Evolutionary conservation across 169 alveolate genomes (phyloP), one percentile per base, ranked within the genome.

Genomic region (Eimeria maxima): DNA sequence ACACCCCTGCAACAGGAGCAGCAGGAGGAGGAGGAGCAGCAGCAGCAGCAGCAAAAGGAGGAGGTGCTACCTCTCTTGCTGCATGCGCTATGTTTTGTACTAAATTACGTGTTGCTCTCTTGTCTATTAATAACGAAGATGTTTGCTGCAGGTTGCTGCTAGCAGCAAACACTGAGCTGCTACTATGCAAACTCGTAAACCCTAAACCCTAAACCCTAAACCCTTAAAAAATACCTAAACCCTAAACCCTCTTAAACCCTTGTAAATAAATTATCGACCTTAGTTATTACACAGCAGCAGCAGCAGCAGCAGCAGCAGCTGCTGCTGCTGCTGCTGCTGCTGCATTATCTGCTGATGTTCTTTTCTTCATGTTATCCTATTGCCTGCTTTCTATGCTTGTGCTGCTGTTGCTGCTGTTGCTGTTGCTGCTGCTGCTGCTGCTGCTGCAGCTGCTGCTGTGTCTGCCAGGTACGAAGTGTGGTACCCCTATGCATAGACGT

Each of bases 71-170:
- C 4, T 74, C 90, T n/a, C 78, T 74, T 24, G 95, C 89, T 33
- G 95, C 95, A 18, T 78, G 88, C 88, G 88, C 88, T 45, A 29
- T 78, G 33, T 90, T 90, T 42, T 74, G 95, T 27, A n/a, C 90
- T 7, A 90, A 57, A 55, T 27, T 90, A 11, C 74, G 90, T 1
- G 90, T 83, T 63, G 95, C 95, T 1, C 78, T 90, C 33, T 67
- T 71, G 63, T 60, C 83, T 33, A n/a, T 71, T 22, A 69, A 63
- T 42, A 65, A 57, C 38, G 95, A 90, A 29, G 95, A 73, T 24
- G 80, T 90, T 45, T 90, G 95, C 67, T 80, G 90, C 67, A 42
- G 95, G 18, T 76, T 90, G 45, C 90, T 90, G 67, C 63, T 90
- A 6, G 95, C 95, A 8, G 95, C 90, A 7, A 55, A 83, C 55